Conservation (phyloP, 805 yeast species). For the Suhomyces prunicola region DNA sequence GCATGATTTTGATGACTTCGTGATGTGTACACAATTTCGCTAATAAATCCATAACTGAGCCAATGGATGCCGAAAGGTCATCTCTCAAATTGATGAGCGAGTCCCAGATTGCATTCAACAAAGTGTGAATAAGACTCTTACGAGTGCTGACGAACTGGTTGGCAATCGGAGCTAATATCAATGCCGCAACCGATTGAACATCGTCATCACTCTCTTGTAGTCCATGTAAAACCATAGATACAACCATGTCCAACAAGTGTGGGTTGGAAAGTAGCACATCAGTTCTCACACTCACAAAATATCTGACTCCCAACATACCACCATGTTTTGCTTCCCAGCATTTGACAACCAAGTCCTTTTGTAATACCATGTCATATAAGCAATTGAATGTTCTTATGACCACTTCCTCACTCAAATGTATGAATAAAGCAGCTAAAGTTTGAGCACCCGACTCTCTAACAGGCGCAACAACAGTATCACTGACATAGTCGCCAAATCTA, state of each 20-base stretch:
- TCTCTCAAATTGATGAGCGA: constrained; percentile 81
- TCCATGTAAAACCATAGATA: constrained; percentile 84
- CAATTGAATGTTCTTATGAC: constrained; percentile 63
- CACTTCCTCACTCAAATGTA: constrained; percentile 62
- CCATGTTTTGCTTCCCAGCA: constrained; percentile 99
- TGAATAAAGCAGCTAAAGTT: constrained; percentile 80
- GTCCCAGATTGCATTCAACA: constrained; percentile 80
- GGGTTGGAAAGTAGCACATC: constrained; percentile 65
- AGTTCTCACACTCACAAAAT: constrained; percentile 85
- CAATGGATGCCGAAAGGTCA: constrained; percentile 91
- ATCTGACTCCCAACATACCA: constrained; percentile 89
- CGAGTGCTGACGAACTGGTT: constrained; percentile 74
- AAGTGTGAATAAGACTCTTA: constrained; percentile 45
- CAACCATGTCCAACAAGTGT: constrained; percentile 63
- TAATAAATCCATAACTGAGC: constrained; percentile 90
- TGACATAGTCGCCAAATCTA: constrained; percentile 93
- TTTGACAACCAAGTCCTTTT: constrained; percentile 48
- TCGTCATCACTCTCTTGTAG: constrained; percentile 80
- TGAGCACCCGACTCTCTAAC: constrained; percentile 97
- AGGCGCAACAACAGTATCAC: constrained; percentile 97
- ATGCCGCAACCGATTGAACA: constrained; percentile 95
- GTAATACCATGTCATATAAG: constrained; percentile 67
- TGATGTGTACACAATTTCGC: constrained; percentile 83
- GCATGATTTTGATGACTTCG: constrained; percentile 71
- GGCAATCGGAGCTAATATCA: constrained; percentile 87